Conservation (phyloP, 2,329 filamentous ascomycete genomes). For the Cytospora mali region DNA sequence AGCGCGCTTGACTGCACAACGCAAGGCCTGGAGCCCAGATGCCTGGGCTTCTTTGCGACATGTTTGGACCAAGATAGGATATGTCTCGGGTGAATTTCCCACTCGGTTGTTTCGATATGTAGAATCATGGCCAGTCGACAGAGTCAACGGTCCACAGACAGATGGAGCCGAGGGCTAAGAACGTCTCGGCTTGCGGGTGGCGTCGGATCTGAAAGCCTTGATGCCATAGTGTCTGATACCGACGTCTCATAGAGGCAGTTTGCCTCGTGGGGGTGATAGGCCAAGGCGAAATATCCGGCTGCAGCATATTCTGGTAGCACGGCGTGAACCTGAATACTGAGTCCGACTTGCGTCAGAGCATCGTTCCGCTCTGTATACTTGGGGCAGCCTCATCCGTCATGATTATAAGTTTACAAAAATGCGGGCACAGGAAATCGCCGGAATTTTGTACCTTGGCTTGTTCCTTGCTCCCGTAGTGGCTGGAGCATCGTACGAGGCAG, state of each 20-base stretch:
- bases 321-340: neutral
- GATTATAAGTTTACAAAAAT: neutral
- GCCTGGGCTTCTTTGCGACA: neutral
- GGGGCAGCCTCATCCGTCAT: conserved; percentile 9
- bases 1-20: conserved; percentile 7
- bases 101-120: neutral
- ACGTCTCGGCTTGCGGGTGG: neutral
- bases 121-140: neutral
- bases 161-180: conserved; percentile 2
- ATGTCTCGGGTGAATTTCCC: neutral
- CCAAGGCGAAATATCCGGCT: neutral
- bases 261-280: neutral
- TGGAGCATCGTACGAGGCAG: neutral
- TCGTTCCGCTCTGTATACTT: conserved; percentile 4
- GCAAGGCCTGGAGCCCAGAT: conserved; percentile 6
- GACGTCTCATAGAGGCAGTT: neutral
- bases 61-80: neutral
- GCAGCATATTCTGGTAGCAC: conserved; percentile 15
- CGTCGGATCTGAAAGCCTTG: neutral
- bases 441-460: neutral
- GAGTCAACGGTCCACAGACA: neutral
- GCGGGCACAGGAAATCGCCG: neutral
- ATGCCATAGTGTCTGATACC: neutral
- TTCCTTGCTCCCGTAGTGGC: neutral
- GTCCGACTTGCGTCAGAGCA: conserved; percentile 6